Evolutionary conservation across 352 stramenopile genomes (phyloP), one percentile per base, ranked within the genome.

Genomic region (Pythium dissotocum): DNA sequence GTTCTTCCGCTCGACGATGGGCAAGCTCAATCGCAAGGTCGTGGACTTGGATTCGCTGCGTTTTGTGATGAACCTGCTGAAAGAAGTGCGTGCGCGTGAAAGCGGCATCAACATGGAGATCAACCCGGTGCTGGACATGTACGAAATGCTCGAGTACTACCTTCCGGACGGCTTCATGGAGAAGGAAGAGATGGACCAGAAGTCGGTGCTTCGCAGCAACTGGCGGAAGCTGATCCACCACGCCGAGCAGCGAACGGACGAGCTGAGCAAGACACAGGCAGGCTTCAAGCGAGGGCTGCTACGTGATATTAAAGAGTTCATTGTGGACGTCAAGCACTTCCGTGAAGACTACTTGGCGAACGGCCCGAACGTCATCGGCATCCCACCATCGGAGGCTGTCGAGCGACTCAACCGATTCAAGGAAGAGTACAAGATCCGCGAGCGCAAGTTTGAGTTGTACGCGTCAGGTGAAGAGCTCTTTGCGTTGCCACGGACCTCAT

Each of bases 151-250:
- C 21, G 92, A 98, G 72, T 95, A 94, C 44, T 98, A 97, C 63
- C 51, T 98, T 1, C 90, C 94, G 4, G 86, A 97, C 30, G 94
- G 93, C 4, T 99, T 99, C 74, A 99, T 99, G 96, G 97, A 99
- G 65, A 99, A 99, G 69, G 95, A 99, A 69, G 97, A 99, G 72
- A 99, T 99, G 79, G 97, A 99, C 63, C 97, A 99, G 70, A 99
- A 99, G 78, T 99, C 94, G 18, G 96, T 99, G 16, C 77, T 99
- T 7, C 90, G 93, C 30, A 97, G 90, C 61, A 98, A 98, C 63
- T 99, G 97, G 97, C 97, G 98, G 52, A 98, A 98, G 65, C 78
- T 99, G 18, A 97, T 99, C 35, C 87, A 98, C 51, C 93, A 98
- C 63, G 93, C 97, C 3, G 90, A 99, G 67, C 83, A 82, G 7